phyloP scores from a whole-genome alignment of 495 filamentous ascomycete genomes.

The Eremomyces bilateralis region DNA sequence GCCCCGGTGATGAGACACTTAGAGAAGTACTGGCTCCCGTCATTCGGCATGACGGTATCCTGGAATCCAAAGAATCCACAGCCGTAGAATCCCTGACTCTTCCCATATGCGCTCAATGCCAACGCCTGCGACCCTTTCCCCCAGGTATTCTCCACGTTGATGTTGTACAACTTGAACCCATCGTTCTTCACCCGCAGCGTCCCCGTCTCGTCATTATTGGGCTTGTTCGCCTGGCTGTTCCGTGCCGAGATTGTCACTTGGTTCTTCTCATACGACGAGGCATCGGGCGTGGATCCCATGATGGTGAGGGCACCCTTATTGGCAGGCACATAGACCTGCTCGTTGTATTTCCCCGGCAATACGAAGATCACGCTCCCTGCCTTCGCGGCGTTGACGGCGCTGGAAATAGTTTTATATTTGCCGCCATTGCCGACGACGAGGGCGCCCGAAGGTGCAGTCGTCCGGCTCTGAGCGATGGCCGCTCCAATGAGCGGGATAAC shows the following conservation, averaged over 20 bases:
- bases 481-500: too few relatives aligned
- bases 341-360: constrained; percentile 22
- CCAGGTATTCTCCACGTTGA: constrained; percentile 35
- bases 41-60: constrained; percentile 37
- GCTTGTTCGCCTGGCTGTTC: constrained; percentile 19
- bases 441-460: constrained; percentile 28
- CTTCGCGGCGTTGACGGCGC: constrained; percentile 29
- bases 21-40: constrained; percentile 35
- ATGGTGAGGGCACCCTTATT: constrained; percentile 25
- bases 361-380: constrained; percentile 40
- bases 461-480: too few relatives aligned
- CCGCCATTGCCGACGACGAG: constrained; percentile 27
- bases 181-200: constrained; percentile 31
- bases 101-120: constrained; percentile 31
- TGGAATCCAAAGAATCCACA: constrained; percentile 35
- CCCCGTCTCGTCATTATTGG: constrained; percentile 22
- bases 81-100: constrained; percentile 35
- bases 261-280: constrained; percentile 30
- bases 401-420: constrained; percentile 27
- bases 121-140: constrained; percentile 35
- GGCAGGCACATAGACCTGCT: constrained; percentile 14
- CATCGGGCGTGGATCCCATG: constrained; percentile 39
- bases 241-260: constrained; percentile 33
- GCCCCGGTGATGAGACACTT: constrained; percentile 33
- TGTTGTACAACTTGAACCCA: constrained; percentile 36